Conservation (phyloP, 345 rosid genomes). For the Moricandia moricandioides region DNA sequence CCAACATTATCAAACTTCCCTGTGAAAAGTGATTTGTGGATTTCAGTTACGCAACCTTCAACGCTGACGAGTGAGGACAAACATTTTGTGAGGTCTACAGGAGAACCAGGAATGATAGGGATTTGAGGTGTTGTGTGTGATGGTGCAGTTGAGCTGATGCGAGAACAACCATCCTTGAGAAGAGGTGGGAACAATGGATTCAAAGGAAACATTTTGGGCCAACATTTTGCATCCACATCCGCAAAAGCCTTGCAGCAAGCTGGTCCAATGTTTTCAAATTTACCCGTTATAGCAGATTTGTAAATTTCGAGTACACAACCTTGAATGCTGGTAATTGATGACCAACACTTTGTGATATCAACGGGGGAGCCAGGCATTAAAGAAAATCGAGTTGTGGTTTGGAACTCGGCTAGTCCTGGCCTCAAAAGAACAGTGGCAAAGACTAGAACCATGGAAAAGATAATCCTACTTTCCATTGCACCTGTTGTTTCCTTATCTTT, state of each 20-base stretch:
- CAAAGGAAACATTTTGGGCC: slow-evolving; percentile 1
- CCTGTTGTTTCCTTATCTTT: neutral
- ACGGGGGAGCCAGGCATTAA: neutral
- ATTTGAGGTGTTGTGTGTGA: neutral
- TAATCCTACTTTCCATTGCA: neutral
- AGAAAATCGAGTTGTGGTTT: neutral
- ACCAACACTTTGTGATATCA: slow-evolving; percentile 3
- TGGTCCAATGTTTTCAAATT: neutral
- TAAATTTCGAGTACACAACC: neutral
- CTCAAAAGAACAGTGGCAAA: neutral
- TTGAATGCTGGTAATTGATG: neutral
- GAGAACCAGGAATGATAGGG: neutral
- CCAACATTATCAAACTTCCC: neutral
- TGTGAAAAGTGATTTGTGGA: neutral
- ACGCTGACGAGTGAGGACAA: slow-evolving; percentile 2
- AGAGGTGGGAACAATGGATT: slow-evolving; percentile 12
- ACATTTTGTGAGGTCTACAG: neutral
- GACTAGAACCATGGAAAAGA: neutral
- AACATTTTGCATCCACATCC: neutral
- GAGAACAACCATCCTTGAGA: slow-evolving; percentile 7
- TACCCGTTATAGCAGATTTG: neutral
- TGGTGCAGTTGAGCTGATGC: neutral
- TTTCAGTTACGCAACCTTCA: neutral
- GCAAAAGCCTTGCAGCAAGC: slow-evolving; percentile 6
- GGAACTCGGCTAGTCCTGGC: neutral